Evolutionary conservation across 371 early-diverging fungal genomes (phyloP).

Genomic region (Batkoa obscura): DNA sequence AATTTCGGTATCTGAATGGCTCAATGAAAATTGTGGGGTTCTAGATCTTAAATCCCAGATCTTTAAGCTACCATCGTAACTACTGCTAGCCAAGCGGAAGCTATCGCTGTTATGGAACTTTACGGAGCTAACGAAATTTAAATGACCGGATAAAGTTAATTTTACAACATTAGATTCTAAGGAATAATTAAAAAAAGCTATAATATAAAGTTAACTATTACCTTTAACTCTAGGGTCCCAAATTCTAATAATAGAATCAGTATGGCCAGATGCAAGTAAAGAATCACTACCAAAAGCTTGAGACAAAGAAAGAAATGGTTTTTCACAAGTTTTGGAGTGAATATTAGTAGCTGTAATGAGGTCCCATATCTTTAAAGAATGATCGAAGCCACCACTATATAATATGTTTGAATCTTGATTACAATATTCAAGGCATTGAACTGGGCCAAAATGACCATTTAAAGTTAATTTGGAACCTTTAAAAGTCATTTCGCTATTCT

Average conservation of each 20-base stretch:
- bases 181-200: background rate
- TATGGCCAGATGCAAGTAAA: constrained; percentile 73
- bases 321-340: constrained; percentile 37
- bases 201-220: constrained; percentile 10
- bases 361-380: constrained; percentile 82
- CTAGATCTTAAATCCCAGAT: constrained; percentile 88
- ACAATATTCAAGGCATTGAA: constrained; percentile 43
- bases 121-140: constrained; percentile 62
- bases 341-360: constrained; percentile 47
- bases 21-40: constrained; percentile 30
- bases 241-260: constrained; percentile 54
- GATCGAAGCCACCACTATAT: constrained; percentile 84
- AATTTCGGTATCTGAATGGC: background rate
- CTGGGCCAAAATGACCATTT: constrained; percentile 67
- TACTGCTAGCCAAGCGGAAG: constrained; percentile 55
- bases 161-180: constrained; percentile 52
- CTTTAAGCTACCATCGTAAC: constrained; percentile 68
- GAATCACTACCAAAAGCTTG: constrained; percentile 2
- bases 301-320: background rate
- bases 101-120: constrained; percentile 65
- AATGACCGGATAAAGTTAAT: constrained; percentile 53
- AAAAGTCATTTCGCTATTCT: constrained; percentile 24
- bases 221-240: constrained; percentile 77
- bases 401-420: constrained; percentile 26
- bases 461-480: constrained; percentile 11